phyloP scores from a whole-genome alignment of 192 early-diverging fungal species.

The Backusella sp. region DNA sequence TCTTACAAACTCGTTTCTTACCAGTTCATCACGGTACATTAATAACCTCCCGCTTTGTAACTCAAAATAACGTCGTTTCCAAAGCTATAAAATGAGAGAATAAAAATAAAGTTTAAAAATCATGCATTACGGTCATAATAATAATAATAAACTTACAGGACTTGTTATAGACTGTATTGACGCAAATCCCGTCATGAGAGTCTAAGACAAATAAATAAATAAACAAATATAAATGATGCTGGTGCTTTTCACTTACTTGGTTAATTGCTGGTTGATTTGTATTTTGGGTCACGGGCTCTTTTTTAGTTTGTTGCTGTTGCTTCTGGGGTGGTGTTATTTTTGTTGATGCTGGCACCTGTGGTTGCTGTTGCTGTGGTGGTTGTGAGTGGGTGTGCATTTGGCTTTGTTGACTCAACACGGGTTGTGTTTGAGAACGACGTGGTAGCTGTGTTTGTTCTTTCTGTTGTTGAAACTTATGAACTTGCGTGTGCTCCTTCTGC shows the following conservation, averaged over 20 bases:
- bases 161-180: slow-evolving; percentile 19
- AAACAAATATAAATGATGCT: slow-evolving; percentile 20
- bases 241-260: slow-evolving; percentile 28
- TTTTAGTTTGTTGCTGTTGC: slow-evolving; percentile 23
- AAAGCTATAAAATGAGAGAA: slow-evolving; percentile 38
- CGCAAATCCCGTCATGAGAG: slow-evolving; percentile 33
- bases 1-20: slow-evolving; percentile 7
- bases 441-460: slow-evolving; percentile 17
- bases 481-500: slow-evolving; percentile 16
- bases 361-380: slow-evolving; percentile 1
- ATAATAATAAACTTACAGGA: slow-evolving; percentile 20
- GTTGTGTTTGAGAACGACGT: slow-evolving; percentile 18
- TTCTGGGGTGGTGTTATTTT: slow-evolving; percentile 4
- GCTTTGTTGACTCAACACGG: background rate
- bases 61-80: slow-evolving; percentile 59
- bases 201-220: slow-evolving; percentile 14
- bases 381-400: background rate
- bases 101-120: background rate
- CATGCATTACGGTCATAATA: background rate
- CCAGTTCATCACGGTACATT: slow-evolving; percentile 47
- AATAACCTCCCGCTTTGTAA: slow-evolving; percentile 49
- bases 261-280: slow-evolving; percentile 34
- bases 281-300: slow-evolving; percentile 33
- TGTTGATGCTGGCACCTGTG: slow-evolving; percentile 10
- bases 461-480: slow-evolving; percentile 8